Evolutionary conservation across 2,329 filamentous ascomycete genomes (phyloP), one percentile per base, ranked within the genome.

Genomic region (Fusarium anguioides): DNA sequence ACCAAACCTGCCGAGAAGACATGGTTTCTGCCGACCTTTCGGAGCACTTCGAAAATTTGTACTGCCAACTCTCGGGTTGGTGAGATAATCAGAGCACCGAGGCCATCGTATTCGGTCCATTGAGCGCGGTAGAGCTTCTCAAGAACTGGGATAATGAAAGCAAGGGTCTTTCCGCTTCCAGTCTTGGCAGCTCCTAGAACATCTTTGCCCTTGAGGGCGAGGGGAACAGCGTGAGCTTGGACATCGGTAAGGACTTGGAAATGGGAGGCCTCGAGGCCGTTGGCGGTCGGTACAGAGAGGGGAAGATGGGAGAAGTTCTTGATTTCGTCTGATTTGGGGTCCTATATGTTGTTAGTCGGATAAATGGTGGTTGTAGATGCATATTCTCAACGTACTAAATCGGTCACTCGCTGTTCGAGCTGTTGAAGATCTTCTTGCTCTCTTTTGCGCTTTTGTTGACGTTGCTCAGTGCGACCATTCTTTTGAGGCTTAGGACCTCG

Each of bases 141-240:
- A 47, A 99, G 86, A 0, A 98, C 90, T 2, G 96, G 96, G 4
- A 98, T 83, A 9, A 99, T 81, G 77, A 99, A 99, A 1, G 96
- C 93, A 23, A 99, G 84, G 0, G 95, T 98, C 83, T 98, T 98
- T 75, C 95, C 95, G 75, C 92, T 96, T 49, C 95, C 95, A 0
- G 95, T 98, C 80, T 97, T 97, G 37, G 96, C 96, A 7, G 96
- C 96, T 39, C 94, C 96, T 37, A 99, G 88, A 37, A 99, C 92
- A 77, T 99, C 96, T 59, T 84, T 83, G 57, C 93, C 92, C 78
- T 96, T 92, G 66, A 99, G 85, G 10, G 93, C 94, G 62, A 94
- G 84, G 8, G 93, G 94, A 60, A 99, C 91, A n/a, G 94, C 94
- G 74, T 90, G 90, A 46, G 91, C 86, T 81, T 99, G 96, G 72